A percentile compares a stretch with the other conserved stretches of the same genome.
Evolutionary conservation across 176 grass and related monocot genomes (phyloP).

Genomic region (Puya raimondii): DNA sequence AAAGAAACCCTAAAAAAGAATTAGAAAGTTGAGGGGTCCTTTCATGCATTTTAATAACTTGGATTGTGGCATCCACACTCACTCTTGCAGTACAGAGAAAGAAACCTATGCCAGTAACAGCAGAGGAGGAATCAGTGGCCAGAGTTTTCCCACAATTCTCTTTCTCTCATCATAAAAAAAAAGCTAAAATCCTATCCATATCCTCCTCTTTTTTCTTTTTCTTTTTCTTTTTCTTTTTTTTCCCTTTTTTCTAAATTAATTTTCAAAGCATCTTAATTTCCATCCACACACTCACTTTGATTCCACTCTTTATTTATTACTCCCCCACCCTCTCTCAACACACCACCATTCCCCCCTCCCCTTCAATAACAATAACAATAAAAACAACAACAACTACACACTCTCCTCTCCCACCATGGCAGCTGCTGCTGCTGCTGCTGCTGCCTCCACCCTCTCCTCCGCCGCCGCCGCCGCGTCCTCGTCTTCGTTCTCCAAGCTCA

Average conservation of each 20-base stretch:
- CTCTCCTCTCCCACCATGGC: constrained; percentile 12
- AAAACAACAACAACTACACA: constrained; percentile 25
- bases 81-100: no score
- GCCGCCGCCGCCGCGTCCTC: constrained; percentile 37
- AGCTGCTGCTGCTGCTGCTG: neutral
- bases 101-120: no score
- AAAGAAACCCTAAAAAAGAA: no score
- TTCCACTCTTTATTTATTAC: no score
- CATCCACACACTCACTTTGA: constrained; percentile 7
- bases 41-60: no score
- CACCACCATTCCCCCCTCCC: neutral
- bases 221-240: neutral
- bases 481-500: constrained; percentile 42
- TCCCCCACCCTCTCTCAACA: no score
- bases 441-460: constrained; percentile 45
- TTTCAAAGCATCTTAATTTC: neutral
- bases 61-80: no score
- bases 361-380: constrained; percentile 11
- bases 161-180: no score
- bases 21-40: no score
- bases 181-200: no score
- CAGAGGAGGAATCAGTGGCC: constrained; percentile 2
- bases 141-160: constrained; percentile 7
- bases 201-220: neutral
- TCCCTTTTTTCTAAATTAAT: no score